Conservation (phyloP, 768 basidiomycete species). For the Boletus fagicola region DNA sequence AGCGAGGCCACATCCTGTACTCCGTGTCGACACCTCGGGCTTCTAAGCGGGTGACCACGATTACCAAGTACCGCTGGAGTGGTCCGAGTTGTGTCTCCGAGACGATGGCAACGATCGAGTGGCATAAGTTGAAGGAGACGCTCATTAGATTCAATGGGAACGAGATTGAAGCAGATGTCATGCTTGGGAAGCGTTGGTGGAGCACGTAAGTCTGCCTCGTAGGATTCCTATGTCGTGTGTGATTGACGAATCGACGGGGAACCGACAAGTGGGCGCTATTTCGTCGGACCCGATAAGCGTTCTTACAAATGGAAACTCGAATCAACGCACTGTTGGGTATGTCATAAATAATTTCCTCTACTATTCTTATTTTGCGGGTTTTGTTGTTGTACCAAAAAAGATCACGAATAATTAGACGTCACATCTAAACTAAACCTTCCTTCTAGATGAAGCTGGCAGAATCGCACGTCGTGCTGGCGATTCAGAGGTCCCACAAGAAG, state of each 20-base stretch:
- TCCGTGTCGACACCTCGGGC: constrained; percentile 17
- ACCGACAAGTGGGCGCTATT: constrained; percentile 30
- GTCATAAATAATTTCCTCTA: no score
- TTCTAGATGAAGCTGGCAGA: constrained; percentile 23
- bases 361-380: background rate
- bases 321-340: constrained; percentile 27
- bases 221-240: background rate
- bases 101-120: constrained; percentile 37
- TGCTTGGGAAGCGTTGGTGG: constrained; percentile 25
- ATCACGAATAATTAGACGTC: background rate
- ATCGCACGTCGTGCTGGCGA: constrained; percentile 12
- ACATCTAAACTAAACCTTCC: background rate
- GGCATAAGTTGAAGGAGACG: constrained; percentile 28
- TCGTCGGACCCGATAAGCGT: constrained; percentile 33
- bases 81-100: constrained; percentile 18
- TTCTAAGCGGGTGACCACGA: constrained; percentile 21
- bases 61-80: constrained; percentile 26
- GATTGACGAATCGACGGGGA: background rate
- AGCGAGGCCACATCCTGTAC: constrained; percentile 20
- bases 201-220: constrained; percentile 16
- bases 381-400: background rate
- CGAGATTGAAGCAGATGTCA: constrained; percentile 24
- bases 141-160: constrained; percentile 32
- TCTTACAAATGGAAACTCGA: constrained; percentile 37
- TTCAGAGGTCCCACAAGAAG: constrained; percentile 28